These are phyloP conservation scores for Teunomyces gatunensis DNA, from an alignment of 805 yeast species.

Conservation along the genomic window DNA sequence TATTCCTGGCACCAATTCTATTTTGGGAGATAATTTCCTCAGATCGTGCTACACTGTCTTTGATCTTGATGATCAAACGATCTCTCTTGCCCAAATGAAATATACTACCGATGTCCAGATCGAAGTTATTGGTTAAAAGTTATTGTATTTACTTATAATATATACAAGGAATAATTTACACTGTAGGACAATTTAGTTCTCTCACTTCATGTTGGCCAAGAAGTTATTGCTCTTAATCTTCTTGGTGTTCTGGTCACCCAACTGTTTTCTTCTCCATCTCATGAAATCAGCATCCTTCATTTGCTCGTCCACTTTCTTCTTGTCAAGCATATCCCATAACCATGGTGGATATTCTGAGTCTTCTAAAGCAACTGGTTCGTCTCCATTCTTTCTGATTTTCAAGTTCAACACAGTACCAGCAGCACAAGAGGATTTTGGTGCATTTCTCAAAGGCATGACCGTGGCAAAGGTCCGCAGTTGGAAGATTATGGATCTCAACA, in stretches of 20 bases:
- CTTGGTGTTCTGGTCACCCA: constrained; percentile 65
- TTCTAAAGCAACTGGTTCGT: constrained; percentile 82
- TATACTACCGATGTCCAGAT: constrained; percentile 13
- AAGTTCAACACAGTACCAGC: constrained; percentile 74
- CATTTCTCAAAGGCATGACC: background rate
- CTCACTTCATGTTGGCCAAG: constrained; percentile 49
- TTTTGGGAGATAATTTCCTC: constrained; percentile 29
- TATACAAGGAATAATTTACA: constrained; percentile 3
- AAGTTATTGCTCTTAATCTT: constrained; percentile 79
- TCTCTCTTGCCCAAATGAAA: constrained; percentile 24
- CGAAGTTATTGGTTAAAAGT: constrained; percentile 6
- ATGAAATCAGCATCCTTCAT: constrained; percentile 60
- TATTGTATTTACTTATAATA: background rate
- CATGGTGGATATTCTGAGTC: constrained; percentile 92
- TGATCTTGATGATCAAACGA: constrained; percentile 22
- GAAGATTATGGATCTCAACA: constrained; percentile 1
- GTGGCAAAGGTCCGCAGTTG: background rate
- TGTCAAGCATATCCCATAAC: constrained; percentile 85
- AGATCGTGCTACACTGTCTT: constrained; percentile 25
- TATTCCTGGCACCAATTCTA: constrained; percentile 11
- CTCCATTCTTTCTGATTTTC: constrained; percentile 74
- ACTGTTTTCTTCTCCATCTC: constrained; percentile 62
- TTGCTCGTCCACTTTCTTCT: constrained; percentile 53
- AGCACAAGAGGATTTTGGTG: constrained; percentile 48
- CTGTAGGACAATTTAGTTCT: background rate